Base-by-base conservation (phyloP, 2,329 filamentous ascomycete species). In the Albifimbria verrucaria region DNA sequence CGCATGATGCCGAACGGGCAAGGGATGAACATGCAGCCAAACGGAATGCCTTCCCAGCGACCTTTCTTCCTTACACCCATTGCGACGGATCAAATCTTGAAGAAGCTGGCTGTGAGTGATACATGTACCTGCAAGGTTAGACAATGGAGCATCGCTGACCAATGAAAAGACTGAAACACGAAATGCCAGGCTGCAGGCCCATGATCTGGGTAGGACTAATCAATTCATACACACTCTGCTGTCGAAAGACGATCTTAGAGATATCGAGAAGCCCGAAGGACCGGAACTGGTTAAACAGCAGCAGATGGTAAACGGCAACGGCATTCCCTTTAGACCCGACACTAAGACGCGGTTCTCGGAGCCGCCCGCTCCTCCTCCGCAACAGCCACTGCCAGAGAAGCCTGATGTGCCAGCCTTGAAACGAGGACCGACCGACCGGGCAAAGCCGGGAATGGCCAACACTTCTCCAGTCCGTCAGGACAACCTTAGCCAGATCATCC, bases 71-170 rank as follows among this genome's bases (percentile, higher is more conserved):
- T 95, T 52, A 90, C 90, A 7, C 91, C 92, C 0, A 86, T 97
- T 58, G 95, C 91, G 7, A 94, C 95, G 43, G 94, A 99, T 68
- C 90, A 96, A 62, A 92, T 99, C 52, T 88, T 97, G 39, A 97
- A 96, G 68, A 65, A 68, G 42, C 65, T 73, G 55, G 59, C 69
- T 49, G 70, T 72, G 62, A 60, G 70, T 63, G 32, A 20, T 39
- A n/a, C 39, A 17, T 15, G 15, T 4, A 6, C 32, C 12, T n/a
- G n/a, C n/a, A n/a, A n/a, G n/a, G n/a, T n/a, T n/a, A n/a, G n/a
- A n/a, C n/a, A n/a, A n/a, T n/a, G n/a, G n/a, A n/a, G n/a, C n/a
- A 3, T 6, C 23, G 44, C 61, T 65, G 65, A 72, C 55, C 15
- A 20, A 61, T 53, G 7, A 18, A 51, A 32, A 97, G 92, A 82